Conservation (phyloP, 148 eudicot species). For the Chenopodium berlandieri region DNA sequence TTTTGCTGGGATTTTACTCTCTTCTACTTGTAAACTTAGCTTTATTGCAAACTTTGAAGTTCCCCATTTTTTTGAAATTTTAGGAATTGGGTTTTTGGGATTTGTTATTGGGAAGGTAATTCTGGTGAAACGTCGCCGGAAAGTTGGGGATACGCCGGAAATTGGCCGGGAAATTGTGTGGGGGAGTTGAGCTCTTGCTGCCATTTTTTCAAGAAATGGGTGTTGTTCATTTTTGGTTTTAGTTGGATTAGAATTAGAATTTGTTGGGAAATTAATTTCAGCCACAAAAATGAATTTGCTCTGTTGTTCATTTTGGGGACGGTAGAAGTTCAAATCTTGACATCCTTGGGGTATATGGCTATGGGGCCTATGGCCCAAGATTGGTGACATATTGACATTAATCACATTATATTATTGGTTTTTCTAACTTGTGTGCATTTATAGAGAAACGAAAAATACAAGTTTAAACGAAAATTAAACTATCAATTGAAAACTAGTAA, state of each 20-base stretch:
- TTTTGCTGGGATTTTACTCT: too few relatives aligned
- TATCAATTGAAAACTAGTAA: too few relatives aligned
- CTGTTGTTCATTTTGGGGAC: constrained; percentile 8
- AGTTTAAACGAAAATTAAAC: too few relatives aligned
- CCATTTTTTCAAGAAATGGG: constrained; percentile 26
- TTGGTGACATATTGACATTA: too few relatives aligned
- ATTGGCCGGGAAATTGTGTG: constrained; percentile 38
- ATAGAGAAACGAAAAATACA: too few relatives aligned
- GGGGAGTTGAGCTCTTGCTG: constrained; percentile 34
- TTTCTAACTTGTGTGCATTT: too few relatives aligned
- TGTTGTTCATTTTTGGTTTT: neutral
- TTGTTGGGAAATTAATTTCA: neutral
- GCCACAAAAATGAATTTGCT: constrained; percentile 16
- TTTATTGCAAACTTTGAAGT: constrained; percentile 31
- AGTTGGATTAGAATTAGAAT: neutral
- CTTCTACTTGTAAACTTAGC: too few relatives aligned
- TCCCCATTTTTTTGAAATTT: constrained; percentile 4
- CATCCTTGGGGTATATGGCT: too few relatives aligned
- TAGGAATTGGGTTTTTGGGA: constrained; percentile 22
- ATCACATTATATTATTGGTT: too few relatives aligned
- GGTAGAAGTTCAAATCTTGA: neutral
- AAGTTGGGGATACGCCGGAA: constrained; percentile 18
- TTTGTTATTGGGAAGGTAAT: constrained; percentile 14
- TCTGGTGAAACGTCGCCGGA: constrained; percentile 22
- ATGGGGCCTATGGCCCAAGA: too few relatives aligned